Conservation (phyloP, 495 filamentous ascomycete species). For the Neurospora discreta region DNA sequence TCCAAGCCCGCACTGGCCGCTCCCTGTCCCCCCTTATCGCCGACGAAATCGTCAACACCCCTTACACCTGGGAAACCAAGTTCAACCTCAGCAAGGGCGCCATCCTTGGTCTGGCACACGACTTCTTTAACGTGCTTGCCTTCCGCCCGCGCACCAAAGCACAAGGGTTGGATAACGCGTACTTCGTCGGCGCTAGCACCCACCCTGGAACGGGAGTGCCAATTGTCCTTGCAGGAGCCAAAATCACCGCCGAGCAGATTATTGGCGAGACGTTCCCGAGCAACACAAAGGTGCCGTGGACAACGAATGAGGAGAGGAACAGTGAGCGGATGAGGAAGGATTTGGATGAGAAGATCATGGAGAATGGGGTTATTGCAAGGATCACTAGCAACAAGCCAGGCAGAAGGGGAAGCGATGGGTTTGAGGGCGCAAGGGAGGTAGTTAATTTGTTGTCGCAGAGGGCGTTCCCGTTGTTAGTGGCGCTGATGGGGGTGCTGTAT, state of each 20-base stretch:
- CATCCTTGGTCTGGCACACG: constrained; percentile 55
- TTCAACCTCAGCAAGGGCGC: constrained; percentile 64
- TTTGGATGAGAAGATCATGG: background rate
- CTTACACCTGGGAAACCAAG: constrained; percentile 44
- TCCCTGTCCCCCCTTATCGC: constrained; percentile 34
- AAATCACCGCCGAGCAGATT: constrained; percentile 49
- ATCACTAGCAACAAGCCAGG: background rate
- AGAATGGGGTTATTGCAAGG: background rate
- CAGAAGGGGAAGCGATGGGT: background rate
- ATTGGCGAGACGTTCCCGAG: constrained; percentile 38
- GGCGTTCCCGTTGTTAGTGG: background rate
- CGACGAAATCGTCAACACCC: constrained; percentile 52
- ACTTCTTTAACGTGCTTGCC: constrained; percentile 58
- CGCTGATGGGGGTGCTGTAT: background rate
- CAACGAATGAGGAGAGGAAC: background rate
- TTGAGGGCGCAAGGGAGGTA: background rate
- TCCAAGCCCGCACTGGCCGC: constrained; percentile 40
- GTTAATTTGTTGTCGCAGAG: background rate
- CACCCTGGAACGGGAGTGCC: constrained; percentile 67
- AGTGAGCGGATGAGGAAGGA: constrained; percentile 1
- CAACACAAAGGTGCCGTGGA: background rate
- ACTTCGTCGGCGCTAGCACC: constrained; percentile 60
- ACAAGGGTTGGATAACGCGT: constrained; percentile 33
- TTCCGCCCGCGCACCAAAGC: constrained; percentile 53
- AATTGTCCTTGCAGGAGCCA: constrained; percentile 52